phyloP scores from a whole-genome alignment of 2,329 filamentous ascomycete genomes.

The Tolypocladium ophioglossoides region DNA sequence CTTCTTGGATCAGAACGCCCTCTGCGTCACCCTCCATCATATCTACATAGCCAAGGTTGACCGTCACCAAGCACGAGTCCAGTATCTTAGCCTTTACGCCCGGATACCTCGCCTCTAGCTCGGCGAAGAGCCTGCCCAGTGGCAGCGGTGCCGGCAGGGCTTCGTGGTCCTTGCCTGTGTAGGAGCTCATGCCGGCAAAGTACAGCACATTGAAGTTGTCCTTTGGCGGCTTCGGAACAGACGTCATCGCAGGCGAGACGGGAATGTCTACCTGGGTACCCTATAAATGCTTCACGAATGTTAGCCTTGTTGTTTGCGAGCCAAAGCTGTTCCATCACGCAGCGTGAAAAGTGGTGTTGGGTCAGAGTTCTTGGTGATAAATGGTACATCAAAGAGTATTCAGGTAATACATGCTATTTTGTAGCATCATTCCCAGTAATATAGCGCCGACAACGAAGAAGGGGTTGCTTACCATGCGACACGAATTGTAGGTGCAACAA shows the following conservation, averaged over 20 bases:
- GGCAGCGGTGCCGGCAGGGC: slow-evolving; percentile 54
- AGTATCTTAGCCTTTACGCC: slow-evolving; percentile 62
- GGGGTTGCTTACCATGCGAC: slow-evolving; percentile 5
- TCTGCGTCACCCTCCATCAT: slow-evolving; percentile 33
- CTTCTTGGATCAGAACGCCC: slow-evolving; percentile 49
- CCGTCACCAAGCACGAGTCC: slow-evolving; percentile 61
- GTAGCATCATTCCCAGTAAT: slow-evolving; percentile 35
- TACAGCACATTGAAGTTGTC: slow-evolving; percentile 74
- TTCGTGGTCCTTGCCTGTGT: slow-evolving; percentile 59
- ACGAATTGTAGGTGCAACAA: background rate
- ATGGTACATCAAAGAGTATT: slow-evolving; percentile 43
- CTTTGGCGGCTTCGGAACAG: slow-evolving; percentile 35
- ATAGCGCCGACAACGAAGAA: slow-evolving; percentile 4
- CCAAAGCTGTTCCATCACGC: slow-evolving; percentile 1
- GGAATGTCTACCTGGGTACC: background rate
- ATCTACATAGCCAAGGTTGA: slow-evolving; percentile 77
- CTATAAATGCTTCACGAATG: background rate
- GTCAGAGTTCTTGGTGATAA: slow-evolving; percentile 68
- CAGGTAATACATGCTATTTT: slow-evolving; percentile 50
- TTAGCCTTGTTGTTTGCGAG: slow-evolving; percentile 1
- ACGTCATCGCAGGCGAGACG: slow-evolving; percentile 18
- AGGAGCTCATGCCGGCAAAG: slow-evolving; percentile 66
- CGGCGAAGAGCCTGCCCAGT: slow-evolving; percentile 50
- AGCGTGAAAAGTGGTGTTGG: slow-evolving; percentile 14
- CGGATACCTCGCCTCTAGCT: slow-evolving; percentile 57